Base-by-base conservation (phyloP, 1,284 basidiomycete species). In the Leucoagaricus sp. region DNA sequence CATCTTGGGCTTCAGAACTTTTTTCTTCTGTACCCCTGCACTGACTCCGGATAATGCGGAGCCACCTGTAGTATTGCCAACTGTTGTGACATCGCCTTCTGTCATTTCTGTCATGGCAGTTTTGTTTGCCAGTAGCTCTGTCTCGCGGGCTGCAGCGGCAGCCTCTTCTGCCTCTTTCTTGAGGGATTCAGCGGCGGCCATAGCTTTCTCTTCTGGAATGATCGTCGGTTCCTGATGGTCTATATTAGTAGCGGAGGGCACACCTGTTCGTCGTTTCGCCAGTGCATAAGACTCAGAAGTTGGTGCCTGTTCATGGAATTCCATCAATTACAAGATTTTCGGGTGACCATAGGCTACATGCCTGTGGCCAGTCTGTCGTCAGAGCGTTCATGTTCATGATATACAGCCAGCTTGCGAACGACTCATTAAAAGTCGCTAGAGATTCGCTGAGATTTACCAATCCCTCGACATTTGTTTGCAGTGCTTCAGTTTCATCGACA, bases 341-440 rank as follows among this genome's bases (percentile, higher is more conserved):
- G 26, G 7, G n/a, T 19, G 45, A 26, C 53, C 40, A 36, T 6
- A 51, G 4, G 40, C 66, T 1, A 53, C 82, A 58, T 63, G 89
- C 93, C 80, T 96, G 89, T 0, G 85, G 84, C 94, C 94, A 97
- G 69, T 96, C 94, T 0, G 89, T 87, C 26, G 94, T 95, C 61
- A 96, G 84, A 1, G 93, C 89, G 67, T 96, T 96, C 93, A 97
- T 96, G 69, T 94, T 90, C 82, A 97, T 86, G 9, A 89, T 87
- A 70, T 95, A 96, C 17, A 97, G 73, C 80, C 89, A 96, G 69
- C 91, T 93, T 9, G 94, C 89, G 67, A 98, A 98, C 38, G 87
- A 87, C 70, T 98, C 95, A 69, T 97, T 96, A 77, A 98, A 97
- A 10, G 84, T 86, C 4, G 84, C 82, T 47, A 98, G 79, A 17